phyloP scores from a whole-genome alignment of 805 yeast species.

The Scheffersomyces coipomensis region DNA sequence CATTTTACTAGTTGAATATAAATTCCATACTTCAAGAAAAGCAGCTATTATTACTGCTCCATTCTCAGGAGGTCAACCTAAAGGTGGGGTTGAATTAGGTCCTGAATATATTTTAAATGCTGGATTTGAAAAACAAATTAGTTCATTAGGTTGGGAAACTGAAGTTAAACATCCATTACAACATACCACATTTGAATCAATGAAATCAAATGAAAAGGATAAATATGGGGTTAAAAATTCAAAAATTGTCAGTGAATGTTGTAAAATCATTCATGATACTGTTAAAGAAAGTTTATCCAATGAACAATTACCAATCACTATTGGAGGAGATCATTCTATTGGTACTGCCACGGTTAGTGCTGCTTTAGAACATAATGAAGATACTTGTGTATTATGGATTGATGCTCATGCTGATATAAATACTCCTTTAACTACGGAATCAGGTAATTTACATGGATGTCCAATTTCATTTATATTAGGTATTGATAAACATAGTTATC shows the following conservation, averaged over 20 bases:
- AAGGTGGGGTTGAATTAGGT: slow-evolving; percentile 90
- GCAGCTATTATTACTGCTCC: slow-evolving; percentile 85
- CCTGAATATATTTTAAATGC: slow-evolving; percentile 76
- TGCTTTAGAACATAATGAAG: slow-evolving; percentile 73
- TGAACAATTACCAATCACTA: slow-evolving; percentile 67
- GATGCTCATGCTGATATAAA: slow-evolving; percentile 98
- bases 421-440: slow-evolving; percentile 76
- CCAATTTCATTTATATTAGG: slow-evolving; percentile 93
- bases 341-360: slow-evolving; percentile 93
- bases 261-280: slow-evolving; percentile 59
- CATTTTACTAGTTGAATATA: slow-evolving; percentile 38
- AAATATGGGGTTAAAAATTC: slow-evolving; percentile 68
- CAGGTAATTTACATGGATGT: slow-evolving; percentile 95
- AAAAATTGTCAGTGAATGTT: slow-evolving; percentile 70
- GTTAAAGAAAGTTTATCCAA: slow-evolving; percentile 50
- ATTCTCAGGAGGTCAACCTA: slow-evolving; percentile 94
- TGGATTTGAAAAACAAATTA: slow-evolving; percentile 65
- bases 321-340: slow-evolving; percentile 97
- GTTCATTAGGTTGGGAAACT: slow-evolving; percentile 71
- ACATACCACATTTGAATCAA: slow-evolving; percentile 42
- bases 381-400: slow-evolving; percentile 90
- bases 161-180: slow-evolving; percentile 53
- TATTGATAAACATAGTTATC: slow-evolving; percentile 62
- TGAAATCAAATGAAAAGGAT: slow-evolving; percentile 44
- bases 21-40: slow-evolving; percentile 52